Evolutionary conservation across 345 rosid genomes (phyloP), one percentile per base, ranked within the genome.

Genomic region (Gynandropsis gynandra): DNA sequence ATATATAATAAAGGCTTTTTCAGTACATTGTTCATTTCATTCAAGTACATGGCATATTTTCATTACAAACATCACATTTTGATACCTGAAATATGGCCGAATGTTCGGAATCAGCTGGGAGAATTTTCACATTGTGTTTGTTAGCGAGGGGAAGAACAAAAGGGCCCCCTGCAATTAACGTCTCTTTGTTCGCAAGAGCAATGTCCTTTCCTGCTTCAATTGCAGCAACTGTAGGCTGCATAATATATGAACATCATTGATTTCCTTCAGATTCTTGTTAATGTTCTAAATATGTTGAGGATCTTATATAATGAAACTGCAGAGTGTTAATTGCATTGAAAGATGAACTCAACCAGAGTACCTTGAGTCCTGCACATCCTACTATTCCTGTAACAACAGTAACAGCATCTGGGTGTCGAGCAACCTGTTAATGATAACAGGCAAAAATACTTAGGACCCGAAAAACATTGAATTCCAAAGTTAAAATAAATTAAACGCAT

Each of bases 71-170:
- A n/a, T n/a, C n/a, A n/a, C n/a, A n/a, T n/a, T n/a, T 24, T 2
- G 2, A 39, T 68, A 87, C 96, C 95, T 92, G 98, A 70, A 92
- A 92, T 72, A 92, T 82, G 37, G 98, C 95, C 58, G 96, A 92
- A 74, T 92, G 98, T 64, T 92, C 98, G 4, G 98, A 92, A 82
- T 87, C 98, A 56, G 98, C 95, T 0, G 96, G 95, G 70, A 92
- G 96, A 67, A 92, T 85, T 64, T 92, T 92, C 16, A 92, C 89
- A 9, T 82, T 85, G 72, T 85, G 76, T 61, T 85, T 85, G 32
- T 75, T 87, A 42, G 96, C 95, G 7, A 87, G 93, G 52, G 96
- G 98, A 31, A 92, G 96, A 65, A 92, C 86, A 68, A 85, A 92
- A 29, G 95, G 98, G 39, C 96, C 96, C 36, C 95, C 98, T 29